A percentile compares a stretch with the other conserved stretches of the same genome.
These are phyloP conservation scores for Rosa hybrid DNA, from an alignment of 331 rosid genomes.

Conservation along the genomic window DNA sequence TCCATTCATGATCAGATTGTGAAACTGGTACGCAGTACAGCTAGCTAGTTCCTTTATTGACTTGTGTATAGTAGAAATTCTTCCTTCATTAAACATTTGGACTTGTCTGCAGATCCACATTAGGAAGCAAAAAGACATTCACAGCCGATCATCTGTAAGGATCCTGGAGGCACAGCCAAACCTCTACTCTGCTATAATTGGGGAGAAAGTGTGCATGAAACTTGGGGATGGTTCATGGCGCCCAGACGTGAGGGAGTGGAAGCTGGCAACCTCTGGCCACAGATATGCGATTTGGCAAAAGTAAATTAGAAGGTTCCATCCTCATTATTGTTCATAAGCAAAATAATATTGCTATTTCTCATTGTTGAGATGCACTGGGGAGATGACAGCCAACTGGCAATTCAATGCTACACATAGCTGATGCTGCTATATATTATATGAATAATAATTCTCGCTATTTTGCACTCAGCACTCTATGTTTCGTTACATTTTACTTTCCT, in stretches of 20 bases:
- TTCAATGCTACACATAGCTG: neutral
- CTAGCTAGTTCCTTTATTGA: neutral
- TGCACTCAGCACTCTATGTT: neutral
- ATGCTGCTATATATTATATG: neutral
- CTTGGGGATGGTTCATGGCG: conserved; percentile 89
- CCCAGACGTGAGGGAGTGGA: conserved; percentile 82
- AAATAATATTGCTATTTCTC: neutral
- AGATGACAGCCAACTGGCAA: neutral
- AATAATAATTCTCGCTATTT: neutral
- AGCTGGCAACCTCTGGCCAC: conserved; percentile 66
- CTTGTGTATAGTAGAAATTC: conserved; percentile 1
- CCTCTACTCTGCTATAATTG: conserved; percentile 81
- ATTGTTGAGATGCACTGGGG: neutral
- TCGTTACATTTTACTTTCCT: neutral
- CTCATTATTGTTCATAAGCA: neutral
- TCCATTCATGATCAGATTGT: conserved; percentile 69
- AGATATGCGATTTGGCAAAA: conserved; percentile 86
- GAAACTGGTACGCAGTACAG: conserved; percentile 57
- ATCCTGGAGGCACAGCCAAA: conserved; percentile 79
- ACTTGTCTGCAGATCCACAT: conserved; percentile 58
- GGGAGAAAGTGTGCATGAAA: conserved; percentile 79
- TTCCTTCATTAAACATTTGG: conserved; percentile 9
- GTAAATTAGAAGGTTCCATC: conserved; percentile 9
- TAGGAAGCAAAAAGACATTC: conserved; percentile 75
- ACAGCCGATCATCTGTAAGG: conserved; percentile 68